Evolutionary conservation across 73 alveolate genomes (phyloP).

Genomic region (Urostyla sp.): DNA sequence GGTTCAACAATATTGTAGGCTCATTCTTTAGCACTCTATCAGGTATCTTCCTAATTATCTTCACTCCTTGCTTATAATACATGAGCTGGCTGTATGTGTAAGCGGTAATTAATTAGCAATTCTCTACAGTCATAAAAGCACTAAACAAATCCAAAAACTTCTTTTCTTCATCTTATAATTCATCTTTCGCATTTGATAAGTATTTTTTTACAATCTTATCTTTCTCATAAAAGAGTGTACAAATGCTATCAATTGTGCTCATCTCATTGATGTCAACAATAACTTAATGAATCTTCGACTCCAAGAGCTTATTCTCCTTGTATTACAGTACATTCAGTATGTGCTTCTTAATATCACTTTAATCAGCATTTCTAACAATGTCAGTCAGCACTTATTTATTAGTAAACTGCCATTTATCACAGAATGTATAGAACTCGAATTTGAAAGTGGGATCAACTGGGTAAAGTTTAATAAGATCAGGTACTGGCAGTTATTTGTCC

Average conservation of each 20-base stretch:
- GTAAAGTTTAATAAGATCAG: background rate
- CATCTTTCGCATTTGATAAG: conserved; percentile 38
- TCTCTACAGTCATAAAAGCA: conserved; percentile 40
- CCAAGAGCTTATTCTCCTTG: conserved; percentile 18
- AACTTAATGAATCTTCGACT: background rate
- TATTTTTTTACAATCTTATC: conserved; percentile 23
- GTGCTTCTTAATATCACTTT: background rate
- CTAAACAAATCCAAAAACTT: background rate
- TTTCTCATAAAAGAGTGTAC: conserved; percentile 5
- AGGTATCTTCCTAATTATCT: conserved; percentile 4
- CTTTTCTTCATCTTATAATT: conserved; percentile 6
- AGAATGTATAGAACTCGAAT: background rate
- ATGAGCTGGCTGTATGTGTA: too few relatives aligned
- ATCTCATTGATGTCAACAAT: background rate
- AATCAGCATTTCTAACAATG: conserved; percentile 12
- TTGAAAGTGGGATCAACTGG: background rate
- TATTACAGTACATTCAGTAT: background rate
- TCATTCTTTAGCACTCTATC: conserved; percentile 29
- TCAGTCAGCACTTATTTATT: conserved; percentile 22
- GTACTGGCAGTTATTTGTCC: conserved; percentile 5
- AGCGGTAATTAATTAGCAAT: conserved; percentile 1
- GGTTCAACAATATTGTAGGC: conserved; percentile 39
- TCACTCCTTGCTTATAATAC: background rate
- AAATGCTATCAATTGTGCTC: conserved; percentile 1
- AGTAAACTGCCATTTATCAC: background rate